Conservation (phyloP, 106 monocot species). For the Phalaenopsis aphrodite region DNA sequence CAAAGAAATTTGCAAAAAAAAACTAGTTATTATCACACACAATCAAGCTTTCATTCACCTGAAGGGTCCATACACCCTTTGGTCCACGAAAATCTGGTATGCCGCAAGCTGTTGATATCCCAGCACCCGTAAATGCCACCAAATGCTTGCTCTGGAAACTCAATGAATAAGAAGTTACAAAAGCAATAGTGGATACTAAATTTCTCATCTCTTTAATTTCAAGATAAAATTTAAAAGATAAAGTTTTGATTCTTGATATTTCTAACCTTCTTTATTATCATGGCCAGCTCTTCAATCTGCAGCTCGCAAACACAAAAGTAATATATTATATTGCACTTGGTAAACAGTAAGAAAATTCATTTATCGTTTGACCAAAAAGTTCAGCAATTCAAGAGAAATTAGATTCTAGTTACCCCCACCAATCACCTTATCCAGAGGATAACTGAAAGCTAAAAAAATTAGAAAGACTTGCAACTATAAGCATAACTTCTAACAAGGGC, state of each 20-base stretch:
- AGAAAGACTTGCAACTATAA: not conserved
- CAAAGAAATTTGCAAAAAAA: not conserved
- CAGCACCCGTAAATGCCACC: conserved; percentile 94
- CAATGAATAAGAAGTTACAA: not conserved
- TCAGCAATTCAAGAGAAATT: not conserved
- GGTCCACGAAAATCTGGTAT: conserved; percentile 99
- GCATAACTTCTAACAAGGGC: not conserved
- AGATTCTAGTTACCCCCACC: not conserved
- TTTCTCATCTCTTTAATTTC: not conserved
- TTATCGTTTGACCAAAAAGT: not conserved
- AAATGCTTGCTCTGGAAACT: conserved; percentile 85
- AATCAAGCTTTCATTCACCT: conserved; percentile 35
- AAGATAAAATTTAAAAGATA: not conserved
- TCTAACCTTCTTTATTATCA: conserved; percentile 63
- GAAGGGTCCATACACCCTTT: conserved; percentile 97
- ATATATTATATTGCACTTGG: conserved; percentile 5
- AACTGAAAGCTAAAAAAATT: not conserved
- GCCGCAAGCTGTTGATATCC: conserved; percentile 97
- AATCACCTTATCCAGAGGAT: not conserved
- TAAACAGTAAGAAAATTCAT: not conserved
- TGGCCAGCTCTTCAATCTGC: conserved; percentile 87
- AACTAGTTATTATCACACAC: not conserved
- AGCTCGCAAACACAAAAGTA: conserved; percentile 10
- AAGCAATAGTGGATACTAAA: not conserved
- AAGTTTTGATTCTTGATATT: not conserved